Evolutionary conservation across 805 yeast species (phyloP), one percentile per base, ranked within the genome.

Genomic region (Tanozyma kutaoensis): DNA sequence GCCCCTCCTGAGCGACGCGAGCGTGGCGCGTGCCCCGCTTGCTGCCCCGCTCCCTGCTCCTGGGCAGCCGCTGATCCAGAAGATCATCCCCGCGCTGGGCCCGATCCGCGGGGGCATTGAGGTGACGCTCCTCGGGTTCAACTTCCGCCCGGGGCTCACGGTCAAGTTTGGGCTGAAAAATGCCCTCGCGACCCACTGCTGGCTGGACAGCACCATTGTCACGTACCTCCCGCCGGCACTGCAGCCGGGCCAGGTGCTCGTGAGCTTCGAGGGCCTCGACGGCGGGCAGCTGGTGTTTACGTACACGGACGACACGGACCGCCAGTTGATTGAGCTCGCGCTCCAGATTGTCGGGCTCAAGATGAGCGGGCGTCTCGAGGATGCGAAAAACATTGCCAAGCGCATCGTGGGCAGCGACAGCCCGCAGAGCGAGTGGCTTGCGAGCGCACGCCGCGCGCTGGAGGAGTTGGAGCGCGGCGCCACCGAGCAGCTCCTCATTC

Each of bases 61-160:
- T 7, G 7, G 7, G 17, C 7, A 5, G 17, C 93, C 93, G 2
- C 46, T 66, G 0, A 76, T 88, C 28, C 88, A 84, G 48, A 66
- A 95, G 32, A 77, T 91, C 8, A 86, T 91, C 31, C 99, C 99
- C 1, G 77, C 93, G 0, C 91, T 81, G 48, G 99, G 99, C 3
- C 94, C 96, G 8, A 69, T 85, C 9, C 67, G 95, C 36, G 99
- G 99, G 38, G 99, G 98, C 12, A 76, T 86, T 23, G 99, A 91
- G 49, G 81, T 91, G 6, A 91, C 98, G 0, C 56, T 91, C 26
- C 58, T 91, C 24, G 98, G 98, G 3, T 66, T 75, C 26, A 80
- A 84, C 32, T 91, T 91, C 62, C 72, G 76, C 28, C 79, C 78
- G 12, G 95, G 93, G 0, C 57, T 88, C 31, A 59, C 62, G 14